Percentiles rank a stretch among this genome's conserved stretches.
These are phyloP conservation scores for Xerocomus potaroensis DNA, from an alignment of 768 basidiomycete species.

Conservation along the genomic window DNA sequence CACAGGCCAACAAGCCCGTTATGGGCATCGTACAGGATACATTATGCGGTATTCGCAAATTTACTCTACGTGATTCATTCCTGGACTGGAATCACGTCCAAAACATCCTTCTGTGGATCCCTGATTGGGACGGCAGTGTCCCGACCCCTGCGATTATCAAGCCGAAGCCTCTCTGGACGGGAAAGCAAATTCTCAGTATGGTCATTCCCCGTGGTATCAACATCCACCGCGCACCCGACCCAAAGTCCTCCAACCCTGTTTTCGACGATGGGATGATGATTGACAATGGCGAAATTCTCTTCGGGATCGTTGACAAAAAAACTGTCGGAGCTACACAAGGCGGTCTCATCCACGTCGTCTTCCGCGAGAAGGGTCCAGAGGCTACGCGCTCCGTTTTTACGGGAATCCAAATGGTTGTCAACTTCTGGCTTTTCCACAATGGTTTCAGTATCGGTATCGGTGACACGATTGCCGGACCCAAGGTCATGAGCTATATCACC, in stretches of 20 bases:
- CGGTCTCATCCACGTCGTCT: slow-evolving; percentile 93
- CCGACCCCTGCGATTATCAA: slow-evolving; percentile 94
- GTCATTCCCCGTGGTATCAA: slow-evolving; percentile 95
- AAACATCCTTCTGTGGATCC: slow-evolving; percentile 97
- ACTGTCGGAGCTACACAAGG: slow-evolving; percentile 96
- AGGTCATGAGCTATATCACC: slow-evolving; percentile 85
- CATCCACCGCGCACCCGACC: slow-evolving; percentile 76
- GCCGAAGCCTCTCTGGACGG: slow-evolving; percentile 96
- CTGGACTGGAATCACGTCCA: slow-evolving; percentile 95
- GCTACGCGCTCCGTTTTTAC: slow-evolving; percentile 87
- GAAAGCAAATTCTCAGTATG: slow-evolving; percentile 93
- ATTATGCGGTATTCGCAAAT: slow-evolving; percentile 94
- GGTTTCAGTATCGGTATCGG: slow-evolving; percentile 99
- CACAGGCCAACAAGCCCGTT: slow-evolving; percentile 98
- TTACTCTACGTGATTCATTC: slow-evolving; percentile 93
- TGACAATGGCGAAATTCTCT: slow-evolving; percentile 95
- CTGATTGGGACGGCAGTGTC: slow-evolving; percentile 92
- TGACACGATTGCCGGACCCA: slow-evolving; percentile 91
- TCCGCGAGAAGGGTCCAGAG: slow-evolving; percentile 96
- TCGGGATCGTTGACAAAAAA: slow-evolving; percentile 96
- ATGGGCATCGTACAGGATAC: slow-evolving; percentile 99
- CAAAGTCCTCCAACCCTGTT: slow-evolving; percentile 73
- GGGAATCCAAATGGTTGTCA: slow-evolving; percentile 92
- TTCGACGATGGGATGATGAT: slow-evolving; percentile 94
- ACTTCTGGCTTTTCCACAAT: slow-evolving; percentile 98